Conservation (phyloP, 1,284 basidiomycete genomes). For the Trametes hirsuta region DNA sequence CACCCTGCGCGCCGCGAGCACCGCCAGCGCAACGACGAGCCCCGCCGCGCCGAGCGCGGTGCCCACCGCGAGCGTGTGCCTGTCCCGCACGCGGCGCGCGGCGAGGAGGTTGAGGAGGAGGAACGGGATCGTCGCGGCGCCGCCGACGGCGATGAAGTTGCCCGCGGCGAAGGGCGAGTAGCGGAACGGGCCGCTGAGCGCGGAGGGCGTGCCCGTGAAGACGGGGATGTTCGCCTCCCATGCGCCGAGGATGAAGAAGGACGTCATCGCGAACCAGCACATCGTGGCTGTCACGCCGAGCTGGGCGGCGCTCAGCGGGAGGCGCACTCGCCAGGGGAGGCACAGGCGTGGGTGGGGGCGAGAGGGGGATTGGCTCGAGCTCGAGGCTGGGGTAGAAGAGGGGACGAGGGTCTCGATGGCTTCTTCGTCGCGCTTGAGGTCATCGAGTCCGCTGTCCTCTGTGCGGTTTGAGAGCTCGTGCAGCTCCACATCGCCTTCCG, state of each 20-base stretch:
- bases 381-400: not conserved
- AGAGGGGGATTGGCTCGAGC: not conserved
- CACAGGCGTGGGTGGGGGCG: too few relatives aligned
- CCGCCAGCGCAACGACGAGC: slow-evolving; percentile 52
- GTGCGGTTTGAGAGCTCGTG: not conserved
- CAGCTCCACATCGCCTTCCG: slow-evolving; percentile 10
- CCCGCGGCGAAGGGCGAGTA: slow-evolving; percentile 68
- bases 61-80: slow-evolving; percentile 59
- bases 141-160: slow-evolving; percentile 73
- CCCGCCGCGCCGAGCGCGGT: slow-evolving; percentile 53
- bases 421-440: not conserved
- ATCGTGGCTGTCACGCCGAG: slow-evolving; percentile 63
- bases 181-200: slow-evolving; percentile 41
- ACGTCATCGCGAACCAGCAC: slow-evolving; percentile 76
- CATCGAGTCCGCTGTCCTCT: slow-evolving; percentile 6
- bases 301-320: slow-evolving; percentile 28
- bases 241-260: slow-evolving; percentile 72
- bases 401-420: slow-evolving; percentile 2
- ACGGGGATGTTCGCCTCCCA: slow-evolving; percentile 77
- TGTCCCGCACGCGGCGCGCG: slow-evolving; percentile 62
- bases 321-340: not conserved
- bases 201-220: slow-evolving; percentile 46
- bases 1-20: slow-evolving; percentile 45
- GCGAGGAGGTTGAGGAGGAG: slow-evolving; percentile 62
- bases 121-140: slow-evolving; percentile 65